Evolutionary conservation across 768 basidiomycete genomes (phyloP).

Genomic region (Boletus subparvulus): DNA sequence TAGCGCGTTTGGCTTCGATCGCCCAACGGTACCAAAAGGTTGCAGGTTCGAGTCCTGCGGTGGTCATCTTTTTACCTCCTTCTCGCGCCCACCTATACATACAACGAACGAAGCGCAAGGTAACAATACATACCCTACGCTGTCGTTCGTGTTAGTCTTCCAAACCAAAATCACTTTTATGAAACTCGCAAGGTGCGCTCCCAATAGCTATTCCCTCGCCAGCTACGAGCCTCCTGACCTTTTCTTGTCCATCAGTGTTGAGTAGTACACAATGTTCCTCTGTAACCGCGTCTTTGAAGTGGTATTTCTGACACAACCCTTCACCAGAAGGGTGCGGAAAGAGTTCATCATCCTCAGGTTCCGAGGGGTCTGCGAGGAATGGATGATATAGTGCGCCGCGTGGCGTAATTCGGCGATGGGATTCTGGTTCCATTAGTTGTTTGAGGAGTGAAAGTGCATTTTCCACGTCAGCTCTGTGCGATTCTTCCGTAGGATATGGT

Average conservation of each 20-base stretch:
- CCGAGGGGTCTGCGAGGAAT: conserved; percentile 59
- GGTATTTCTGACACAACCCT: conserved; percentile 64
- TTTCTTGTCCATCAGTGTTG: conserved; percentile 34
- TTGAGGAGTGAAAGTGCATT: conserved; percentile 75
- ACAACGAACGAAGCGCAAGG: background rate
- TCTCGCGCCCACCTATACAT: background rate
- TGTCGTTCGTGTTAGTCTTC: conserved; percentile 1
- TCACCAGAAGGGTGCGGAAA: conserved; percentile 68
- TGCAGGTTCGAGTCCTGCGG: conserved; percentile 97
- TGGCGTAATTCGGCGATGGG: conserved; percentile 75
- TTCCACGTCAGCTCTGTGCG: conserved; percentile 56
- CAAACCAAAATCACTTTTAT: conserved; percentile 30
- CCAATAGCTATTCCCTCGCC: conserved; percentile 60
- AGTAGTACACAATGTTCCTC: conserved; percentile 55
- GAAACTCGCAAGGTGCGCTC: conserved; percentile 60
- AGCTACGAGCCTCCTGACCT: conserved; percentile 32
- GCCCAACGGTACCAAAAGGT: conserved; percentile 82
- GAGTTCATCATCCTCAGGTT: conserved; percentile 58
- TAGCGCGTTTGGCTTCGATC: conserved; percentile 94
- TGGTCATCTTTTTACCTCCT: conserved; percentile 51
- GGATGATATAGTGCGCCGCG: conserved; percentile 72
- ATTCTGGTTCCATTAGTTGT: conserved; percentile 71
- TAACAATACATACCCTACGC: background rate
- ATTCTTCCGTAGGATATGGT: conserved; percentile 34
- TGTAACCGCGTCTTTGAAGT: conserved; percentile 59